phyloP scores from a whole-genome alignment of 2,329 filamentous ascomycete genomes.

The Cordyceps cicadae region DNA sequence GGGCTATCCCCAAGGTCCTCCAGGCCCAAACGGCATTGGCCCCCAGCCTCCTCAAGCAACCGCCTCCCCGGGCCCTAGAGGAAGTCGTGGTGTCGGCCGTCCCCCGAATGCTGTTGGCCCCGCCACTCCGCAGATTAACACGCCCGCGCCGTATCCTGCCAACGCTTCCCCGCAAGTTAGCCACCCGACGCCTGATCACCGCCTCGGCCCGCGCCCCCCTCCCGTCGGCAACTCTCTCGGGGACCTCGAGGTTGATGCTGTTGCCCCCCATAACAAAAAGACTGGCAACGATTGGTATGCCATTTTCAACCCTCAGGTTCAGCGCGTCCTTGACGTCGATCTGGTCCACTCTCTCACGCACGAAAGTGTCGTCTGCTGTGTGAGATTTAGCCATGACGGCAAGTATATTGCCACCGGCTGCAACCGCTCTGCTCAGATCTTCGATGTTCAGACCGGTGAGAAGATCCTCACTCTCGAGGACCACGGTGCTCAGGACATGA shows the following conservation, averaged over 20 bases:
- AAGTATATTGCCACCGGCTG: slow-evolving; percentile 95
- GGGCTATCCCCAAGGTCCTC: slow-evolving; percentile 52
- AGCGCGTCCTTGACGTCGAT: slow-evolving; percentile 84
- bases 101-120: slow-evolving; percentile 57
- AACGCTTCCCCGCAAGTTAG: slow-evolving; percentile 78
- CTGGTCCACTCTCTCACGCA: slow-evolving; percentile 88
- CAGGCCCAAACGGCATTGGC: slow-evolving; percentile 60
- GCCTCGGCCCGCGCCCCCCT: slow-evolving; percentile 43
- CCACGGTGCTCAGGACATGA: slow-evolving; percentile 67
- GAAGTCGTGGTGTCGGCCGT: slow-evolving; percentile 63
- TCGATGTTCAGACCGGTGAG: slow-evolving; percentile 78
- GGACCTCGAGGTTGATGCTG: slow-evolving; percentile 77
- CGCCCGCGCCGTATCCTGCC: slow-evolving; percentile 76
- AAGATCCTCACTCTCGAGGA: slow-evolving; percentile 89
- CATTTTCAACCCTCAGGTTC: slow-evolving; percentile 89
- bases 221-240: slow-evolving; percentile 59
- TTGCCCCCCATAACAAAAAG: slow-evolving; percentile 82
- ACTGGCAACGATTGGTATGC: slow-evolving; percentile 90
- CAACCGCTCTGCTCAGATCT: slow-evolving; percentile 98
- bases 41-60: slow-evolving; percentile 76
- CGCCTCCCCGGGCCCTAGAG: slow-evolving; percentile 76
- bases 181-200: slow-evolving; percentile 69
- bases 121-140: slow-evolving; percentile 87
- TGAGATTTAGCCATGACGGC: slow-evolving; percentile 91
- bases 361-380: slow-evolving; percentile 96